Evolutionary conservation across 2,329 filamentous ascomycete species (phyloP), one percentile per base, ranked within the genome.

Genomic region (Tolypocladium amazonense): DNA sequence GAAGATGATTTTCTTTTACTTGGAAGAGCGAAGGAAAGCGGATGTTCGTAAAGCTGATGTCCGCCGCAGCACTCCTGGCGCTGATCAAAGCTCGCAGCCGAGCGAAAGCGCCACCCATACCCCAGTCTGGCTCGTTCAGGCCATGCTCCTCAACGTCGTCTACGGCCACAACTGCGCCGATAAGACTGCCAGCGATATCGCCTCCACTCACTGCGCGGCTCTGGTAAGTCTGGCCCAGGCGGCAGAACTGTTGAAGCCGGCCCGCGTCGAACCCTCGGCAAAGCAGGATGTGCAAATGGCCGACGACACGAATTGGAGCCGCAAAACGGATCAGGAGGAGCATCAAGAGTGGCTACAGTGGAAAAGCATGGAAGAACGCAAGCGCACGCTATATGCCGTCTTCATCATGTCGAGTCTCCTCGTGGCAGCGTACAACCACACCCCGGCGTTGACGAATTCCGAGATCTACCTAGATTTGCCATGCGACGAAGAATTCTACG

Each of bases 81-180:
- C 73, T 52, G 80, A 83, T 62, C 74, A 79, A 41, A 73, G 70
- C 52, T 75, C 79, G 15, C 76, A 80, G 53, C 70, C 73, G 23
- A 75, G 79, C 59, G 88, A 90, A 61, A 81, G 81, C 56, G 80
- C 85, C 20, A 82, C 86, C 45, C 86, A 90, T 65, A 93, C 92
- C 2, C 93, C 93, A 0, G 81, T 97, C 47, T 97, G 93, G 92
- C 81, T 99, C 33, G 92, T 97, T 20, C 94, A 97, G 73, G 91
- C 93, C 0, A 97, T 97, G 93, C 79, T 97, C 11, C 81, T 99
- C 57, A 97, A 96, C 70, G 90, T 97, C 43, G 89, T 97, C 20
- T 97, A 96, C 70, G 93, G 93, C 18, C 90, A 97, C 72, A 95
- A 96, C 65, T 96, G 92, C 71, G 91, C 90, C 43, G 93, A 97